These are phyloP conservation scores for Rhizopogon salebrosus DNA, from an alignment of 768 basidiomycete species.

Conservation along the genomic window DNA sequence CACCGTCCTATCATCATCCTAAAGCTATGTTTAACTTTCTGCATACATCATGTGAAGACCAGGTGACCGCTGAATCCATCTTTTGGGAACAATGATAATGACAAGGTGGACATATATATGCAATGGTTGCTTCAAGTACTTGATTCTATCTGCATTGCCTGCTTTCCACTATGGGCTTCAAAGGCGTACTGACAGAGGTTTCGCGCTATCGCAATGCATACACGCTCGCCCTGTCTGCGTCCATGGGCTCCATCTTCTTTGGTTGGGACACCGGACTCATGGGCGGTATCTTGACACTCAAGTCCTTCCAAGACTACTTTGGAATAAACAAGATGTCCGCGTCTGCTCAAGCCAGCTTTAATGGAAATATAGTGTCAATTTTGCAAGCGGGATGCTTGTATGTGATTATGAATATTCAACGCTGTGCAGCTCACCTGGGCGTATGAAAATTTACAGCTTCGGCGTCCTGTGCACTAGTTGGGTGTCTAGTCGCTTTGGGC, in stretches of 20 bases:
- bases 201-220: conserved; percentile 34
- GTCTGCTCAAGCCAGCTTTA: conserved; percentile 29
- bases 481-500: conserved; percentile 33
- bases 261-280: conserved; percentile 44
- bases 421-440: not conserved
- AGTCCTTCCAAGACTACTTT: conserved; percentile 39
- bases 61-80: not conserved
- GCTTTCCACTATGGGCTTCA: conserved; percentile 15
- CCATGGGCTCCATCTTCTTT: conserved; percentile 39
- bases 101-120: not conserved
- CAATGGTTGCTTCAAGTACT: too few species aligned
- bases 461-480: conserved; percentile 34
- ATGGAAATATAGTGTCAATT: conserved; percentile 42
- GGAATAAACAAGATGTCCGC: conserved; percentile 32
- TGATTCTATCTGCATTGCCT: too few species aligned
- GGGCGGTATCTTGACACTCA: conserved; percentile 36
- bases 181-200: conserved; percentile 14
- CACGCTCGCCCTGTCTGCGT: conserved; percentile 32
- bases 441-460: conserved; percentile 24
- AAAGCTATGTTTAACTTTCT: not conserved
- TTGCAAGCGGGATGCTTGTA: conserved; percentile 42
- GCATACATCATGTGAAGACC: not conserved
- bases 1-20: too few species aligned
- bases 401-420: conserved; percentile 7
- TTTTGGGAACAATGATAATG: not conserved